A percentile compares a stretch with the other conserved stretches of the same genome.
Conservation (phyloP, 805 yeast species). For the Suhomyces sp. region DNA sequence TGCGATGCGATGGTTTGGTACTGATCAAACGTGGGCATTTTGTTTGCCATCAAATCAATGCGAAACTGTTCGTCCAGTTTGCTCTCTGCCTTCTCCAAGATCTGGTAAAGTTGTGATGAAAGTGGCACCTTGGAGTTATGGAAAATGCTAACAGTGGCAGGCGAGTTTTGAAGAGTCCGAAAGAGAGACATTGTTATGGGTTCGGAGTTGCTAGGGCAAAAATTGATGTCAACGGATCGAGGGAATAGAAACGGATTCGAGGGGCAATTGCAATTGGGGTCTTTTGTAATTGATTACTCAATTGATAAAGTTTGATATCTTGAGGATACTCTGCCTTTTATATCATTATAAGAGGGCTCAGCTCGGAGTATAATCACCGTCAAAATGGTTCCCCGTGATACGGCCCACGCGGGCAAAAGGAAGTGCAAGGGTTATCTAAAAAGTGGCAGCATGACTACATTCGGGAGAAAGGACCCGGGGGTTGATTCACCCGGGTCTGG, state of each 20-base stretch:
- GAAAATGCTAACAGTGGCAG: constrained; percentile 42
- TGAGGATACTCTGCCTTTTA: no score
- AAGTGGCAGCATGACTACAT: background rate
- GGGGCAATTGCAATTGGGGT: background rate
- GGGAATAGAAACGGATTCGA: background rate
- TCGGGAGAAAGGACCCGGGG: constrained; percentile 2
- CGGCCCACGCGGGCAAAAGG: constrained; percentile 5
- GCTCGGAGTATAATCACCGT: constrained; percentile 6
- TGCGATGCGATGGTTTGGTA: constrained; percentile 28
- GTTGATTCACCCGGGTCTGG: background rate
- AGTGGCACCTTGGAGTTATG: constrained; percentile 38
- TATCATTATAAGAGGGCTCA: no score
- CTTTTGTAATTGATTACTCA: no score
- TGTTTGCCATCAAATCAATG: constrained; percentile 37
- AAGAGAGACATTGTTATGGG: constrained; percentile 39
- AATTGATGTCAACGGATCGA: constrained; percentile 1
- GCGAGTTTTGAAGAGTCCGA: constrained; percentile 41
- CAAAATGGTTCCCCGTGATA: constrained; percentile 5
- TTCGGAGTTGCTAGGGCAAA: no score
- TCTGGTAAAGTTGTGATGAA: constrained; percentile 29
- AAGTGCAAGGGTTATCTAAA: constrained; percentile 1
- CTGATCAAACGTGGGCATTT: constrained; percentile 45
- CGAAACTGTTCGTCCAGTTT: constrained; percentile 33
- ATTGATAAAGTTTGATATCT: no score
- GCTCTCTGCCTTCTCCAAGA: constrained; percentile 30